A percentile compares a stretch with the other conserved stretches of the same genome.
Conservation (phyloP, 352 stramenopile species). For the Phytophthora hibernalis region DNA sequence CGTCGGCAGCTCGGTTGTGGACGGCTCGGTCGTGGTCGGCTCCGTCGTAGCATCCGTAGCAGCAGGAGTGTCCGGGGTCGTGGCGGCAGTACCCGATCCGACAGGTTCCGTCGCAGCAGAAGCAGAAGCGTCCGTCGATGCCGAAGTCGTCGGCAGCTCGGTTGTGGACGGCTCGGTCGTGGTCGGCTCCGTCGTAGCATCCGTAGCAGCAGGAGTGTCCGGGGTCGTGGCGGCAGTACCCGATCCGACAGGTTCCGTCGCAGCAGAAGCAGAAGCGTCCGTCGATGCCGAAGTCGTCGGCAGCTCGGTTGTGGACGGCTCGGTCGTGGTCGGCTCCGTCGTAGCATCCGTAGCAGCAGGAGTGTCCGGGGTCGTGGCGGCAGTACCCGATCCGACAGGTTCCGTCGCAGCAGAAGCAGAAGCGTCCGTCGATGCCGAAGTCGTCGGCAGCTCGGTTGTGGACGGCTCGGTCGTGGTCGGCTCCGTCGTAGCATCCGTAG, state of each 20-base stretch:
- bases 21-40: neutral
- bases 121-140: neutral
- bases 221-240: neutral
- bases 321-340: neutral
- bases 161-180: neutral
- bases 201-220: neutral
- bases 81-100: neutral
- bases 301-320: neutral
- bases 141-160: neutral
- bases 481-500: neutral
- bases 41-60: slow-evolving; percentile 1
- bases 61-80: neutral
- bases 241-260: neutral
- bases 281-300: neutral
- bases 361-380: neutral
- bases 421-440: neutral
- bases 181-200: neutral
- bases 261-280: neutral
- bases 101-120: neutral
- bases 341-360: neutral
- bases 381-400: neutral
- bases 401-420: slow-evolving; percentile 4
- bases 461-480: neutral
- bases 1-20: too few relatives aligned
- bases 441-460: neutral